phyloP scores from a whole-genome alignment of 78 protist species.

The Protostelium mycophagum region DNA sequence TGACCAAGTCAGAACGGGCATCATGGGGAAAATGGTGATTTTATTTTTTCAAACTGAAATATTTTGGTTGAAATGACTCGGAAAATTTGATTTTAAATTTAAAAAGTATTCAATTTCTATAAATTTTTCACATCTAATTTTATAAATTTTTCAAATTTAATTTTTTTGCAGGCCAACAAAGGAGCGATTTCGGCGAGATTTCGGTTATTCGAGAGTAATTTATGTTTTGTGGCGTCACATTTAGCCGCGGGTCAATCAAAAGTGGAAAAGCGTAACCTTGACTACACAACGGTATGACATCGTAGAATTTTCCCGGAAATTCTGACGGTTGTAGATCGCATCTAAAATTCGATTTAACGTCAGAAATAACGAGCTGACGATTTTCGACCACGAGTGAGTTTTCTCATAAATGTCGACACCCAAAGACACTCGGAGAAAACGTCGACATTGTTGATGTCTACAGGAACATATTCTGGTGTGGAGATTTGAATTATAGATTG shows the following conservation, averaged over 20 bases:
- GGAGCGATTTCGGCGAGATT: slow-evolving; percentile 85
- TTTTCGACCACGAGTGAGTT: slow-evolving; percentile 31
- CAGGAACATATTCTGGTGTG: slow-evolving; percentile 78
- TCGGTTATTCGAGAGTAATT: slow-evolving; percentile 45
- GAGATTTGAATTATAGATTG: slow-evolving; percentile 89
- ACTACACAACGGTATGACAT: slow-evolving; percentile 64
- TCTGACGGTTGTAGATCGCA: slow-evolving; percentile 67
- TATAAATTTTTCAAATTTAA: too few species aligned
- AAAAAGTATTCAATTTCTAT: too few species aligned
- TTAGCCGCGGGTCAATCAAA: slow-evolving; percentile 76
- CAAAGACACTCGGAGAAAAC: too few species aligned
- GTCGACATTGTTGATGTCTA: not conserved
- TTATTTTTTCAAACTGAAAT: too few species aligned
- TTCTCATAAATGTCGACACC: too few species aligned
- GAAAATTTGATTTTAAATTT: not conserved
- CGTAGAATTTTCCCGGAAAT: slow-evolving; percentile 68
- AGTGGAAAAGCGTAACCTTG: not conserved
- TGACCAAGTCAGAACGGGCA: slow-evolving; percentile 55
- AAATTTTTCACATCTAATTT: too few species aligned
- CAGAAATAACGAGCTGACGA: not conserved
- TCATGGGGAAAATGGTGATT: slow-evolving; percentile 75
- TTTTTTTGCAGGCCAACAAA: slow-evolving; percentile 70
- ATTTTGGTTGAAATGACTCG: not conserved
- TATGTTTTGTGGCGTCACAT: slow-evolving; percentile 78
- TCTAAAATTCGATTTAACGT: slow-evolving; percentile 9